A percentile compares a stretch with the other conserved stretches of the same genome.
phyloP scores from a whole-genome alignment of 257 asterid species.

The Gynochthodes officinalis region DNA sequence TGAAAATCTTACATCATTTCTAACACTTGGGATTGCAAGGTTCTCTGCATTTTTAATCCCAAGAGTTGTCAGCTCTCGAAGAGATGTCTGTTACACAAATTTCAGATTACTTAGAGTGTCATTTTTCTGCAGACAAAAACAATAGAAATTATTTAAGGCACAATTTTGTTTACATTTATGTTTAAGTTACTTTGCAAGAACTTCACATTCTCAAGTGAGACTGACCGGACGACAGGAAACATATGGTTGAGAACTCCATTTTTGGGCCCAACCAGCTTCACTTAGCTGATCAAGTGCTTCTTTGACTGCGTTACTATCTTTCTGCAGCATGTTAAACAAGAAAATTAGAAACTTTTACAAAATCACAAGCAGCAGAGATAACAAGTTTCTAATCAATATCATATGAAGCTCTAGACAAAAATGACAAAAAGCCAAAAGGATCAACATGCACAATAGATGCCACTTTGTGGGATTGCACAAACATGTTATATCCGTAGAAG shows the following conservation, averaged over 20 bases:
- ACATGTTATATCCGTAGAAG: not conserved
- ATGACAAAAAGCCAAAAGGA: not conserved
- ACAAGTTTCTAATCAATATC: not conserved
- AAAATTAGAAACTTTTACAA: not conserved
- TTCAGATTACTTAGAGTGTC: constrained; percentile 17
- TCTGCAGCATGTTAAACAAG: constrained; percentile 32
- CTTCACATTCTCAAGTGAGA: constrained; percentile 23
- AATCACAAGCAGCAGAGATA: not conserved
- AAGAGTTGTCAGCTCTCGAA: constrained; percentile 80
- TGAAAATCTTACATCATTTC: constrained; percentile 77
- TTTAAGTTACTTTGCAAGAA: constrained; percentile 15
- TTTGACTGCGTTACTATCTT: constrained; percentile 78
- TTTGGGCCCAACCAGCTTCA: constrained; percentile 79
- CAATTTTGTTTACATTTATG: not conserved
- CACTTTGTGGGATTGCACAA: not conserved
- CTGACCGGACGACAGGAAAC: constrained; percentile 95
- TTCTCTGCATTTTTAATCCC: constrained; percentile 91
- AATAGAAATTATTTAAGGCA: constrained; percentile 14
- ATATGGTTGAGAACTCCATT: constrained; percentile 88
- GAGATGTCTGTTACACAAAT: constrained; percentile 62
- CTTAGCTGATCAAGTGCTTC: constrained; percentile 81
- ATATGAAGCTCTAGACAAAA: not conserved
- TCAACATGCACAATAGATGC: not conserved
- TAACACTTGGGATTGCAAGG: constrained; percentile 85
- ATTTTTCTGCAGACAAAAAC: constrained; percentile 5